phyloP scores from a whole-genome alignment of 2,329 filamentous ascomycete species.

The Aspergillus sp. region DNA sequence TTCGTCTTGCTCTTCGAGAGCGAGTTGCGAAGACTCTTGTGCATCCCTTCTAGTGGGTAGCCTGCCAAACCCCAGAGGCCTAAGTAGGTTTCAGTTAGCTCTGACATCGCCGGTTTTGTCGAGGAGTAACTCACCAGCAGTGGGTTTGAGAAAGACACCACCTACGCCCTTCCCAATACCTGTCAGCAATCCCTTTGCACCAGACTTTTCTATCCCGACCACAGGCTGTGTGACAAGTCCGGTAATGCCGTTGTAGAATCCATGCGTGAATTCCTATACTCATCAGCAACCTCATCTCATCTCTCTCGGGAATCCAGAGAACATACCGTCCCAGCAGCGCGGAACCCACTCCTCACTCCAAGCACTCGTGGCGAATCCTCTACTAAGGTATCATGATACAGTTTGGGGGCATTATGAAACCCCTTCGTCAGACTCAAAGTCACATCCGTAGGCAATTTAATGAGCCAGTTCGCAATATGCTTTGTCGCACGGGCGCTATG shows the following conservation, averaged over 20 bases:
- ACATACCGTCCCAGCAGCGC: slow-evolving; percentile 68
- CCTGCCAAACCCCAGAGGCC: slow-evolving; percentile 34
- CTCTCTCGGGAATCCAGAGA: neutral
- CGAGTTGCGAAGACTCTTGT: slow-evolving; percentile 32
- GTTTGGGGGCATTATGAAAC: slow-evolving; percentile 80
- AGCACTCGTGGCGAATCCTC: slow-evolving; percentile 78
- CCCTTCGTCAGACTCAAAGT: slow-evolving; percentile 79
- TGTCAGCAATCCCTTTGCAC: slow-evolving; percentile 68
- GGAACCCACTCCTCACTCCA: slow-evolving; percentile 72
- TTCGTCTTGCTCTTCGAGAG: slow-evolving; percentile 28
- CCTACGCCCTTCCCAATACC: slow-evolving; percentile 82
- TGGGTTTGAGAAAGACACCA: slow-evolving; percentile 78
- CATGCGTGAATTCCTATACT: slow-evolving; percentile 66
- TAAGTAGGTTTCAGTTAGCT: slow-evolving; percentile 6
- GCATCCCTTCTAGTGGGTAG: slow-evolving; percentile 35
- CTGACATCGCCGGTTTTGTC: neutral
- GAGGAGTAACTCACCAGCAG: slow-evolving; percentile 60
- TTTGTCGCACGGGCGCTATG: slow-evolving; percentile 68
- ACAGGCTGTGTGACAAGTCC: slow-evolving; percentile 78
- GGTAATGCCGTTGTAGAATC: slow-evolving; percentile 78
- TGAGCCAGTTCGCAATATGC: slow-evolving; percentile 71
- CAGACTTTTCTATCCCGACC: slow-evolving; percentile 67
- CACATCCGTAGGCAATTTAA: slow-evolving; percentile 82
- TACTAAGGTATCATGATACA: slow-evolving; percentile 84
- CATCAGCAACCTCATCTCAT: neutral